Conservation (phyloP, 148 eudicot species). For the Chenopodium formosanum region DNA sequence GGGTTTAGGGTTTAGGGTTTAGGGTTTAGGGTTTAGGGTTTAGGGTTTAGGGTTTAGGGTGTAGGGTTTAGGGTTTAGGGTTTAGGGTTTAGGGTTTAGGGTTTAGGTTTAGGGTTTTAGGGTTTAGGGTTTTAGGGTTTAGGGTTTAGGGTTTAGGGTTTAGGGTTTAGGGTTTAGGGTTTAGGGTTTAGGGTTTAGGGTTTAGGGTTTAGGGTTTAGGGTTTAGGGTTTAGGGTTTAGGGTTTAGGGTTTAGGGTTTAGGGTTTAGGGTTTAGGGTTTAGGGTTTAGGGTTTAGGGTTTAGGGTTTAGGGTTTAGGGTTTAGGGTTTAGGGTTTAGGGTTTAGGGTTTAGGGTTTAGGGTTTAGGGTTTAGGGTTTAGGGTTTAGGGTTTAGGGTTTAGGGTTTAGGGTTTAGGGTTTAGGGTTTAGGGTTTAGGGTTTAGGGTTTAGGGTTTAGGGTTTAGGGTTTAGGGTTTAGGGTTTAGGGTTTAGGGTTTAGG, state of each 20-base stretch:
- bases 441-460: no score
- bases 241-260: not conserved
- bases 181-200: not conserved
- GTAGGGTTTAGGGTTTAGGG: conserved; percentile 13
- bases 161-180: not conserved
- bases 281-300: not conserved
- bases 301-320: no score
- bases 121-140: not conserved
- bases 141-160: conserved; percentile 10
- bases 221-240: conserved; percentile 3
- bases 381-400: no score
- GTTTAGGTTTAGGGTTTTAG: not conserved
- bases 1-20: no score
- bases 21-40: no score
- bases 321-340: no score
- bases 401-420: no score
- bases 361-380: no score
- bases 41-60: not conserved
- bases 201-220: not conserved
- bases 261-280: conserved; percentile 12
- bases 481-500: no score
- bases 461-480: no score
- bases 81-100: not conserved
- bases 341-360: no score
- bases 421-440: no score